Base-by-base conservation (phyloP, 257 asterid species). In the Nicotiana knightiana region DNA sequence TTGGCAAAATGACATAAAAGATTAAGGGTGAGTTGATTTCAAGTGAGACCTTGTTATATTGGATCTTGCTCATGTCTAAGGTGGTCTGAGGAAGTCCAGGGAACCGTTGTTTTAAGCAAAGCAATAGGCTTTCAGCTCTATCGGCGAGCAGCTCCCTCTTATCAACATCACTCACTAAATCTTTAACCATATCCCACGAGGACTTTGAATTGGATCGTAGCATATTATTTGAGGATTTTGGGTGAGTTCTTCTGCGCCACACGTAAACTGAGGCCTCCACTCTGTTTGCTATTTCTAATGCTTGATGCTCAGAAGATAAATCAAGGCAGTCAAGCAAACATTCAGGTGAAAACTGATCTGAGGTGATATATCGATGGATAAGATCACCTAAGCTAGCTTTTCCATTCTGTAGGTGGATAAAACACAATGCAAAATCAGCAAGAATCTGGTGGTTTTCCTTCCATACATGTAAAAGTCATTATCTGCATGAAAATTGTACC, bases 61-160 rank as follows among this genome's bases (percentile, higher is more conserved):
- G 97, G 75, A 94, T 94, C 84, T 94, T 94, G 87, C 89, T 91
- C 91, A 84, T 90, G 90, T 94, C 94, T 82, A 94, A 86, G 82
- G 93, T 83, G 83, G 95, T 92, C 89, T 92, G 98, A 57, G 98
- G 93, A 51, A 94, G 94, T 77, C 97, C 97, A 30, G 98, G 97
- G 84, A 90, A 92, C 21, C 92, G 82, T 46, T 80, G 95, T 82
- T 85, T 91, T 86, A 92, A 85, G 92, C 90, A 85, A 59, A 89
- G 89, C 58, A 94, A 90, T 53, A 94, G 90, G 84, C 91, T 91
- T 82, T 92, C 94, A 11, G 98, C 97, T 84, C 95, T 86, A 65
- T 88, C 90, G 1, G 94, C 94, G 21, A 94, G 85, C 53, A 85
- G 33, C 73, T 91, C 97, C 35, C 89, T 81, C 84, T 87, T 94